phyloP scores from a whole-genome alignment of 164 flowering plant genomes.

The Tetrastigma voinierianum region DNA sequence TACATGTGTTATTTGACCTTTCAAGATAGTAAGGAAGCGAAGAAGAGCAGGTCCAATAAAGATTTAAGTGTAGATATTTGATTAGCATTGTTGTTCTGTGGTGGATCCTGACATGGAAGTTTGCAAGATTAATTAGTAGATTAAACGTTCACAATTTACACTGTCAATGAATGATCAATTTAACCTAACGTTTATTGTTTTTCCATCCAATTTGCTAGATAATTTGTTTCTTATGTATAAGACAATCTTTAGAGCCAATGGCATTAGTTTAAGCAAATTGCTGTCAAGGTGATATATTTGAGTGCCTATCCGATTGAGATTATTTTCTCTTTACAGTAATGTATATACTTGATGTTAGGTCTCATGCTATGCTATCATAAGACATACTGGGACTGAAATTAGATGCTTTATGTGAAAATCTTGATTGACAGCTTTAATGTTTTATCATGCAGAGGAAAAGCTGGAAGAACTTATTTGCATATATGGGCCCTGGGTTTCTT shows the following conservation, averaged over 20 bases:
- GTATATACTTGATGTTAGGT: neutral
- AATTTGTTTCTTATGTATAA: neutral
- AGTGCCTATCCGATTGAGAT: neutral
- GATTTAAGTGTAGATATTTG: too few relatives aligned
- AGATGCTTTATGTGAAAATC: neutral
- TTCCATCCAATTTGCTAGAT: neutral
- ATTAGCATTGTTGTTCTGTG: neutral
- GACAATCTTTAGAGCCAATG: neutral
- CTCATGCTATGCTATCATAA: neutral
- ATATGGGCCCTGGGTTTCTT: conserved; percentile 98
- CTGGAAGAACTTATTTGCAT: too few relatives aligned
- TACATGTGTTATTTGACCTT: too few relatives aligned
- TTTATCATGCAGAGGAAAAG: conserved; percentile 47
- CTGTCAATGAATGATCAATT: neutral
- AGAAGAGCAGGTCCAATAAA: too few relatives aligned
- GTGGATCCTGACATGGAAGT: neutral
- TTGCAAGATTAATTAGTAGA: neutral
- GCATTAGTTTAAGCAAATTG: neutral
- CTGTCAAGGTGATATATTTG: neutral
- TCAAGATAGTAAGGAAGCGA: too few relatives aligned
- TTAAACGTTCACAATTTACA: neutral
- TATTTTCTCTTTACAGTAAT: too few relatives aligned
- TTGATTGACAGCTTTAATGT: too few relatives aligned
- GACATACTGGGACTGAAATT: neutral
- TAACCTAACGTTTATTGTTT: neutral